Base-by-base conservation (phyloP, 2,329 filamentous ascomycete species). In the Piedraia hortae region DNA sequence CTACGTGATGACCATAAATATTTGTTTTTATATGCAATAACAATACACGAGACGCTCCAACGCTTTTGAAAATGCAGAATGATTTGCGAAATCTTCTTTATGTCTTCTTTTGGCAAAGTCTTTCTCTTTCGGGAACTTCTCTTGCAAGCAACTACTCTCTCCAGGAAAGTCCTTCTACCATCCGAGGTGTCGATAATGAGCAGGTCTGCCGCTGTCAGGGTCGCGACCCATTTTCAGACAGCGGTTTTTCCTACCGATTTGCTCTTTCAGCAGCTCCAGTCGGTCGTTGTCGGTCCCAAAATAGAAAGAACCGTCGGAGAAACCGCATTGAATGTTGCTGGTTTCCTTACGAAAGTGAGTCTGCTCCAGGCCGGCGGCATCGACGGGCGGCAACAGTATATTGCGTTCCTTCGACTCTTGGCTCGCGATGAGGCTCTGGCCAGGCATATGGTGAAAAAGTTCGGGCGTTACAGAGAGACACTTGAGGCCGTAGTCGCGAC, bases 231-330 rank as follows among this genome's bases (percentile, higher is more conserved):
- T 23, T 25, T 34, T 34, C 22, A 47, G 26, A 26, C 47, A 50
- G 12, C 31, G 31, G 7, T 46, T 46, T 24, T 44, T 39, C 6
- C 38, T 28, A 2, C 44, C 45, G 0, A 48, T 46, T 12, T 45
- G 36, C 27, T 47, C 36, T 21, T 39, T 38, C 16, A 50, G 26
- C 16, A 31, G 43, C 2, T 29, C 27, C 3, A 50, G 31, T n/a
- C 34, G 35, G 1, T 35, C 26, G 10, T 24, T 31, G 17, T 36
- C 34, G 3, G 42, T 34, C 3, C 42, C 34, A 21, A 44, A 49
- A 8, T 29, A 31, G 4, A 50, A 50, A 2, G 36, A 37, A 6
- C 44, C 44, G 21, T 34, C 39, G 41, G 44, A 48, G 26, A 48
- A 49, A 0, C 47, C 47, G 23, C 42, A 44, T 4, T 29, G 38